Evolutionary conservation across 176 grass and related monocot genomes (phyloP).

Genomic region (Raddia distichophylla): DNA sequence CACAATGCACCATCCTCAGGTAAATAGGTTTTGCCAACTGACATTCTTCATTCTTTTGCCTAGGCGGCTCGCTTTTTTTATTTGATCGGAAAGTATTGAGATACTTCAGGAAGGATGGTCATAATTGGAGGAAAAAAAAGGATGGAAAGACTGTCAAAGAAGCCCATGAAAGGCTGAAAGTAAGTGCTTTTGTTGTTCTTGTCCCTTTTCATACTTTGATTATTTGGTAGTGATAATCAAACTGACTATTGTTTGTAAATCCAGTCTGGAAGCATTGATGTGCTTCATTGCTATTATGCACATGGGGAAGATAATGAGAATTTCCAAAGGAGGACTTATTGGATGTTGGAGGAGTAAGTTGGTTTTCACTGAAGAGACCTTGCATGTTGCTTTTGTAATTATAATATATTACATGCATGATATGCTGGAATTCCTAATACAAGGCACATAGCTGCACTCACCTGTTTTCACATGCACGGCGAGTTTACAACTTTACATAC

Average conservation of each 20-base stretch:
- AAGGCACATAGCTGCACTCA: neutral
- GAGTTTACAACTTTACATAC: conserved; percentile 19
- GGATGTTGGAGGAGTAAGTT: conserved; percentile 86
- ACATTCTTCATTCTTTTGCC: conserved; percentile 29
- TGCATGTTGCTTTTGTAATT: neutral
- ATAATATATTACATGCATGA: neutral
- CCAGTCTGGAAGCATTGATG: conserved; percentile 85
- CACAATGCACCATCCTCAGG: neutral
- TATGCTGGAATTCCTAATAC: neutral
- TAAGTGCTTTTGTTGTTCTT: conserved; percentile 20
- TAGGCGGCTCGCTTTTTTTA: conserved; percentile 73
- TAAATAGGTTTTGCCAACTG: conserved; percentile 21
- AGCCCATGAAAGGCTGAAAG: conserved; percentile 77
- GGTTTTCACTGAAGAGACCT: neutral
- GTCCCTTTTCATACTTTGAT: neutral
- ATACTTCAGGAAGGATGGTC: conserved; percentile 69
- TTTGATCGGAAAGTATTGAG: conserved; percentile 73
- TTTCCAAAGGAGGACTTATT: conserved; percentile 90
- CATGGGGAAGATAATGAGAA: conserved; percentile 86
- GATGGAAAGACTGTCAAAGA: conserved; percentile 75
- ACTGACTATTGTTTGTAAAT: neutral
- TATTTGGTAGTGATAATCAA: neutral
- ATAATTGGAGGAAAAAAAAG: conserved; percentile 76
- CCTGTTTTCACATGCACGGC: neutral
- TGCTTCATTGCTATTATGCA: conserved; percentile 93